Evolutionary conservation across 768 basidiomycete genomes (phyloP).

Genomic region (Albatrellus ellisii): DNA sequence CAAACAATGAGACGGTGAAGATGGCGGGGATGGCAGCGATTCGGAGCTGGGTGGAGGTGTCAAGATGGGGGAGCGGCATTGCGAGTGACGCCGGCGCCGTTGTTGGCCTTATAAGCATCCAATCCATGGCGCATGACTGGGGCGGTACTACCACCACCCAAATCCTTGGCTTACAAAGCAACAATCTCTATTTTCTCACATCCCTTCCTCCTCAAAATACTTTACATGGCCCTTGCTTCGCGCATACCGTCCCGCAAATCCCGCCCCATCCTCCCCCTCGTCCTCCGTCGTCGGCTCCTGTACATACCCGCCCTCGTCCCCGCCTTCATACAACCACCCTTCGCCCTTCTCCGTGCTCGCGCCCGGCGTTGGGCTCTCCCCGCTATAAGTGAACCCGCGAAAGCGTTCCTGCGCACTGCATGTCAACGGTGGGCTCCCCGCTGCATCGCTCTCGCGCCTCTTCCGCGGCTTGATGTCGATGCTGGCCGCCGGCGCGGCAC

Average conservation of each 20-base stretch:
- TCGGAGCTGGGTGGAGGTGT: slow-evolving; percentile 1
- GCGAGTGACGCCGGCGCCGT: too few relatives aligned
- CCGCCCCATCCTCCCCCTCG: slow-evolving; percentile 54
- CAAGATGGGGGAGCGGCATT: too few relatives aligned
- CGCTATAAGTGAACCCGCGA: slow-evolving; percentile 86
- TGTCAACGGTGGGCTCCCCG: slow-evolving; percentile 48
- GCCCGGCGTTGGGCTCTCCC: slow-evolving; percentile 41
- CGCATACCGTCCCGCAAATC: slow-evolving; percentile 60
- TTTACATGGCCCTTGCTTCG: slow-evolving; percentile 31
- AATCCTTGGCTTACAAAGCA: too few relatives aligned
- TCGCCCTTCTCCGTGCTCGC: slow-evolving; percentile 27
- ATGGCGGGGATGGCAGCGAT: slow-evolving; percentile 34
- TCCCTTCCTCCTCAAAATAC: slow-evolving; percentile 24
- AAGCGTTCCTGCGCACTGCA: slow-evolving; percentile 94
- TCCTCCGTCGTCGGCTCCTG: slow-evolving; percentile 51
- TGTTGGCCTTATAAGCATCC: too few relatives aligned
- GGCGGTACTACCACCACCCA: too few relatives aligned
- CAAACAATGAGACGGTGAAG: slow-evolving; percentile 48
- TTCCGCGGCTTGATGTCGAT: slow-evolving; percentile 8
- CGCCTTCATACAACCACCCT: slow-evolving; percentile 18
- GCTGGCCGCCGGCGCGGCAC: slow-evolving; percentile 6
- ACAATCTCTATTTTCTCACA: too few relatives aligned
- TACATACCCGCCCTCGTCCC: slow-evolving; percentile 23
- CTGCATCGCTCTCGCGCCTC: slow-evolving; percentile 25
- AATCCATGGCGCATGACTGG: too few relatives aligned